phyloP scores from a whole-genome alignment of 2,329 filamentous ascomycete genomes.

The Pseudogymnoascus pannorum region DNA sequence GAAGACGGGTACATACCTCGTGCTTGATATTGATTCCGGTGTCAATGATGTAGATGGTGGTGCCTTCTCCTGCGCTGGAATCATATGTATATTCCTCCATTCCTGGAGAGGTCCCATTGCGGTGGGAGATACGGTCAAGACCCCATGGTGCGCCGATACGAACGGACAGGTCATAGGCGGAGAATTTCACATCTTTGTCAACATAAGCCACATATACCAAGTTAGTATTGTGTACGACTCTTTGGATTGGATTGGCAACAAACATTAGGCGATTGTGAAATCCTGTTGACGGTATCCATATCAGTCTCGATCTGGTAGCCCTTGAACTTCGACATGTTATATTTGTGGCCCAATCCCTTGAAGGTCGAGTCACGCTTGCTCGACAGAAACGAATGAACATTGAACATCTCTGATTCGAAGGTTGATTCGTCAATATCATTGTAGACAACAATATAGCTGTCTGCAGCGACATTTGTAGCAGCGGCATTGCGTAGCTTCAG shows the following conservation, averaged over 20 bases:
- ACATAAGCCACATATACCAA: slow-evolving; percentile 41
- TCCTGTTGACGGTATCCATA: slow-evolving; percentile 21
- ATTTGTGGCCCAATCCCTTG: slow-evolving; percentile 22
- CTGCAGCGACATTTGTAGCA: slow-evolving; percentile 42
- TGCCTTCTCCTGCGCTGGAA: slow-evolving; percentile 20
- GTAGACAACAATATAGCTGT: slow-evolving; percentile 60
- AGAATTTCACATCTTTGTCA: slow-evolving; percentile 46
- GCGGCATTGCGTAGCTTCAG: slow-evolving; percentile 38
- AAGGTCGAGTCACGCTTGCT: slow-evolving; percentile 46
- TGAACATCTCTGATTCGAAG: slow-evolving; percentile 43
- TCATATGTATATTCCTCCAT: slow-evolving; percentile 28
- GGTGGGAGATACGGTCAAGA: slow-evolving; percentile 27
- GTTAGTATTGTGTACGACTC: not conserved
- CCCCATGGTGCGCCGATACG: slow-evolving; percentile 45
- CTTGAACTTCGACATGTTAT: slow-evolving; percentile 21
- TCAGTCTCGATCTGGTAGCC: slow-evolving; percentile 25
- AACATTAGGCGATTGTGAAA: slow-evolving; percentile 25
- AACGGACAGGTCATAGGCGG: slow-evolving; percentile 36
- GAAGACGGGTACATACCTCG: slow-evolving; percentile 14
- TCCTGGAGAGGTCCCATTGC: slow-evolving; percentile 13
- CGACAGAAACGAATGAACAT: slow-evolving; percentile 41
- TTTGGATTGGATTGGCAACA: not conserved
- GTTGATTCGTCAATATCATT: slow-evolving; percentile 37
- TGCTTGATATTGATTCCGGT: slow-evolving; percentile 29
- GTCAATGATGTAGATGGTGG: slow-evolving; percentile 27